Conservation (phyloP, 2,329 filamentous ascomycete species). For the Clonostachys rhizophaga region DNA sequence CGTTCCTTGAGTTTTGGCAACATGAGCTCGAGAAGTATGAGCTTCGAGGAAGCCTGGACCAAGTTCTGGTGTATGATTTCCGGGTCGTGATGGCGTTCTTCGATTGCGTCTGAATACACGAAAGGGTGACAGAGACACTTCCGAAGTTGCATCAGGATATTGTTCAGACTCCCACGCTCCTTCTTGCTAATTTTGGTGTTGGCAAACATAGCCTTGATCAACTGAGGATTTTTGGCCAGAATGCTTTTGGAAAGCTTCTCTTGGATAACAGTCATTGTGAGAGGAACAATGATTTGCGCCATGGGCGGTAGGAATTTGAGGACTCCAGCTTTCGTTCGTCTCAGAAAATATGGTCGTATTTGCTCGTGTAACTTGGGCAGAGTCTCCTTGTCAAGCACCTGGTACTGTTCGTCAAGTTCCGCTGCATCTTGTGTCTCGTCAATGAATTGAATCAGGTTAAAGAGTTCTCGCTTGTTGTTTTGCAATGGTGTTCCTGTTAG, state of each 20-base stretch:
- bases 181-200: constrained; percentile 59
- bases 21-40: constrained; percentile 78
- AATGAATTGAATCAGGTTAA: constrained; percentile 94
- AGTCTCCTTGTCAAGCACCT: constrained; percentile 77
- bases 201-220: constrained; percentile 83
- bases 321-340: constrained; percentile 84
- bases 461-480: constrained; percentile 91
- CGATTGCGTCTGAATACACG: constrained; percentile 84
- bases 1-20: constrained; percentile 80
- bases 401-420: constrained; percentile 69
- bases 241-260: constrained; percentile 95
- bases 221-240: constrained; percentile 80
- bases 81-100: constrained; percentile 67
- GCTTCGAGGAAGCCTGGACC: constrained; percentile 86
- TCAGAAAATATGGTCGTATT: constrained; percentile 67
- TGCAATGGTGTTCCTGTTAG: constrained; percentile 91
- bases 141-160: constrained; percentile 90
- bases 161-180: constrained; percentile 80
- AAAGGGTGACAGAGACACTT: constrained; percentile 97
- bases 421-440: constrained; percentile 68
- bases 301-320: constrained; percentile 89
- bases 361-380: constrained; percentile 75
- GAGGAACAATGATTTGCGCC: constrained; percentile 89
- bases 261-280: constrained; percentile 93
- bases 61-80: constrained; percentile 71